Base-by-base conservation (phyloP, 345 rosid genomes). In the Bruguiera gymnorhiza region DNA sequence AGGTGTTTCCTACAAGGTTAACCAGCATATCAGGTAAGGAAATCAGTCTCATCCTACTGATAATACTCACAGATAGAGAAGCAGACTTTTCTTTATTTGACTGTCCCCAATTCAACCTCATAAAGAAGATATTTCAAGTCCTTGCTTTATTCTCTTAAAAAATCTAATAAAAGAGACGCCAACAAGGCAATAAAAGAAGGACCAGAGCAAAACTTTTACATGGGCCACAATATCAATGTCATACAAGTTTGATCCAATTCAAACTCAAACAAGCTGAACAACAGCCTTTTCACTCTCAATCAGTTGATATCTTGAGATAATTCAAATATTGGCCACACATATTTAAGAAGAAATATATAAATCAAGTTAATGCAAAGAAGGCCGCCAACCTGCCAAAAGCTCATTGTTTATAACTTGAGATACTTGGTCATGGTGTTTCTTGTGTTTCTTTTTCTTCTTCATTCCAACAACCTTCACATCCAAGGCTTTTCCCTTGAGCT, bases 401-500 rank as follows among this genome's bases (percentile, higher is more conserved):
- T 84, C 89, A 55, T 75, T 72, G 26, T 71, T 69, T 8, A 57
- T 26, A 2, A 57, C 67, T 26, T 67, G 60, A 54, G 77, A 54
- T 79, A 76, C 58, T 54, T 78, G 73, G n/a, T 86, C 86, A 24
- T 61, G 81, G 65, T 71, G 46, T 18, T 82, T 80, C 85, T 83
- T 86, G 16, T 81, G 72, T 34, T 87, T 83, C 85, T 86, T 89
- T 70, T 93, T 89, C 85, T 86, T 93, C 80, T 79, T 94, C 46
- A 86, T 75, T 11, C 92, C 94, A 63, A 89, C 97, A 64, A 88
- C 83, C 76, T 89, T 89, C 73, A 94, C 93, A 60, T 86, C 93
- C 60, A 91, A 77, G 19, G 97, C 91, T 65, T 94, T 91, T 13
- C 98, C 97, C 79, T 94, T 91, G 34, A 93, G 87, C 86, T 89